phyloP scores from a whole-genome alignment of 176 grass and related monocot genomes.

The Musa troglodytarum region DNA sequence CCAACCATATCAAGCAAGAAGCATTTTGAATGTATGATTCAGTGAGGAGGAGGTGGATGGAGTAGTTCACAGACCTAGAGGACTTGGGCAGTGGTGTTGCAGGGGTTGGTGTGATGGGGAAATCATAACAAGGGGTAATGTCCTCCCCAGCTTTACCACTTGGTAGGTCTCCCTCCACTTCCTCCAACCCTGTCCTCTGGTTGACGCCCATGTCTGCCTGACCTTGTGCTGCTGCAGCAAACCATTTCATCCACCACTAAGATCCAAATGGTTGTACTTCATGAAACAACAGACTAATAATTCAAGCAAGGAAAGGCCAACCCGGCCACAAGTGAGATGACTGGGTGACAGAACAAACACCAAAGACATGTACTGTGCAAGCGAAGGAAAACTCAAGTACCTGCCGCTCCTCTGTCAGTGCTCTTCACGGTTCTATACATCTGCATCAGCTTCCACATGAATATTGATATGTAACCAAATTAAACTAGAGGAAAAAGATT shows the following conservation, averaged over 20 bases:
- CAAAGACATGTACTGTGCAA: constrained; percentile 5
- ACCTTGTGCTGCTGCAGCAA: constrained; percentile 26
- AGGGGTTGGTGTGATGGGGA: background rate
- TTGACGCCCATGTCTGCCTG: constrained; percentile 31
- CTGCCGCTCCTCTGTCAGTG: constrained; percentile 8
- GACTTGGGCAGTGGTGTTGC: constrained; percentile 12
- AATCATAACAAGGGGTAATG: background rate
- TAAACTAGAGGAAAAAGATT: background rate
- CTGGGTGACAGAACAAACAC: background rate
- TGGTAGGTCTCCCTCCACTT: constrained; percentile 33
- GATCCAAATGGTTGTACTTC: constrained; percentile 27
- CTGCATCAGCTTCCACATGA: background rate
- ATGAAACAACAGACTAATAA: constrained; percentile 29
- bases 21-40: background rate
- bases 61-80: background rate
- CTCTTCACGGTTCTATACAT: constrained; percentile 25
- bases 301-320: constrained; percentile 25
- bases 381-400: background rate
- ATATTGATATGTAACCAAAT: background rate
- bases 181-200: constrained; percentile 13
- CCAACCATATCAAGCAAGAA: too few species aligned
- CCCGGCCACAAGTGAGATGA: constrained; percentile 1
- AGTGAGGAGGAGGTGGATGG: background rate
- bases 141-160: constrained; percentile 1
- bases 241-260: constrained; percentile 13